Evolutionary conservation across 306 rosid genomes (phyloP), one percentile per base, ranked within the genome.

Genomic region (Vigna mungo): DNA sequence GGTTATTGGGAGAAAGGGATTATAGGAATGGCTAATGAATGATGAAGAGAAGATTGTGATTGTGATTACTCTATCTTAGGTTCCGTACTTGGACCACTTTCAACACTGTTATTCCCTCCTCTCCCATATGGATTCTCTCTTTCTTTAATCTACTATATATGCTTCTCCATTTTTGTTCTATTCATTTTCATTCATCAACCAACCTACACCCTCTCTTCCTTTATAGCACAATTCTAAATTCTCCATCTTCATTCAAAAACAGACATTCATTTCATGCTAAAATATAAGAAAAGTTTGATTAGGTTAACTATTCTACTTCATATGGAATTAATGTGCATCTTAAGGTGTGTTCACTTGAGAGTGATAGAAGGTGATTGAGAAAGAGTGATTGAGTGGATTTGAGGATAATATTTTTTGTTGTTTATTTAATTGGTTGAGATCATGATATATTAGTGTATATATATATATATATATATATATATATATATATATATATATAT

Each of bases 21-120:
- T 80, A 68, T 88, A 79, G 92, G 86, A 86, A 82, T 88, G 75
- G 73, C 85, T 71, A 80, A 88, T 85, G 83, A 89, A 88, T 88
- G 86, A 91, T 89, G 94, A 60, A 85, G 58, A 63, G 46, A 61
- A 73, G 60, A 79, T 80, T 4, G 76, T 78, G 89, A 87, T 88
- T 91, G 86, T 85, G 94, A 89, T 87, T 84, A 89, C 87, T 72
- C 85, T 51, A 58, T 75, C 81, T 80, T 56, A 81, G 85, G 77
- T 56, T 86, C 75, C 74, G 89, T 43, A 68, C 73, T 86, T 84
- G 87, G 88, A 82, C 87, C 89, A 81, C 82, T 81, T 86, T 16
- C 82, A 79, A 73, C 80, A 83, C 78, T 81, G 87, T 72, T 71
- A 84, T 71, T 84, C 81, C 81, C 63, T 12, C 80, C 86, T 79